A percentile compares a stretch with the other conserved stretches of the same genome.
Conservation (phyloP, 2,329 filamentous ascomycete genomes). For the Colletotrichum ledebouriae region DNA sequence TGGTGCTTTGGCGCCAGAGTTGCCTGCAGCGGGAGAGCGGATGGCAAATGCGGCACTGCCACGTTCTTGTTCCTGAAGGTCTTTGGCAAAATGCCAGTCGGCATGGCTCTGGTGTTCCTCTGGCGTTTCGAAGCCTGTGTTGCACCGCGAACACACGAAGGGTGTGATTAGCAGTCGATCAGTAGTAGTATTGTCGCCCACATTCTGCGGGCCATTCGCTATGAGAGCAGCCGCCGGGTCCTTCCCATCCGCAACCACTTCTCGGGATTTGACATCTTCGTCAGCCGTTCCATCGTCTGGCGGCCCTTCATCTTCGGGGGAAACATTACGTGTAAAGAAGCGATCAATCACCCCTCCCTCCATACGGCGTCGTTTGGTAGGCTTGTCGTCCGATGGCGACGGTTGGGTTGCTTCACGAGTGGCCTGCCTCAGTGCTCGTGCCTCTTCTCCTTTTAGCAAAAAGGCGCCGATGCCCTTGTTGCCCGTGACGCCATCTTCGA, state of each 20-base stretch:
- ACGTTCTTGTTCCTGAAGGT: conserved; percentile 78
- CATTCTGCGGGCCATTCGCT: background rate
- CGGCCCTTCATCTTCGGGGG: conserved; percentile 48
- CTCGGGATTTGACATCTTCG: conserved; percentile 6
- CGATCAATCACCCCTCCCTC: conserved; percentile 67
- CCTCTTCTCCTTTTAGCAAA: conserved; percentile 81
- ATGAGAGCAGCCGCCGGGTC: conserved; percentile 2
- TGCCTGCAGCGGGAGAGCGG: conserved; percentile 51
- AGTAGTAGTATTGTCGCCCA: background rate
- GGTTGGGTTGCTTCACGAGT: conserved; percentile 44
- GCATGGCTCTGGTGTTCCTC: conserved; percentile 80
- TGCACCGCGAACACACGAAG: conserved; percentile 75
- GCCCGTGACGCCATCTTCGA: conserved; percentile 86
- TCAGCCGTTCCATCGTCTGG: conserved; percentile 43
- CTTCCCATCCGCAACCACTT: conserved; percentile 42
- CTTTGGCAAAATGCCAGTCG: conserved; percentile 95
- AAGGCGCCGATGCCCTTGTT: conserved; percentile 91
- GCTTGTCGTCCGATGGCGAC: conserved; percentile 31
- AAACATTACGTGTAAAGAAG: conserved; percentile 65
- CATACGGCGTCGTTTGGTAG: conserved; percentile 58
- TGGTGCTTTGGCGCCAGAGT: conserved; percentile 48
- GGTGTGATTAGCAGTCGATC: conserved; percentile 52
- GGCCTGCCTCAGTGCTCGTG: conserved; percentile 63
- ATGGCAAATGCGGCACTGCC: conserved; percentile 60
- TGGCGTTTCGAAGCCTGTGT: conserved; percentile 67